These are phyloP conservation scores for Botrytis aclada DNA, from an alignment of 2,329 filamentous ascomycete genomes.

Conservation along the genomic window DNA sequence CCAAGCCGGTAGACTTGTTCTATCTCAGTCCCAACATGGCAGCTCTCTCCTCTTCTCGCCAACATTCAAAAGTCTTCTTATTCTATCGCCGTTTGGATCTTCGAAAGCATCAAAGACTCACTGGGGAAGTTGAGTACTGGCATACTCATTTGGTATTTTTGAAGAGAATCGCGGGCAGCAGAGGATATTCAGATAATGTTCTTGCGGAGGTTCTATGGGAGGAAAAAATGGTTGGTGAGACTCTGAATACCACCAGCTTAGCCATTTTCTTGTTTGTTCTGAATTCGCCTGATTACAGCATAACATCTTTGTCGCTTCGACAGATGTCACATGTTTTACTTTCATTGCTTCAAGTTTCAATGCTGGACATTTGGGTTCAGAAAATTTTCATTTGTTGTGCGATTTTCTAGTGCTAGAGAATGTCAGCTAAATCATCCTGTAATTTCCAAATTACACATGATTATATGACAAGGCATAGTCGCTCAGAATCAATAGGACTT, in stretches of 20 bases:
- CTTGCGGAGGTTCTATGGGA: too few relatives aligned
- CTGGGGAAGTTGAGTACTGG: background rate
- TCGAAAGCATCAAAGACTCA: background rate
- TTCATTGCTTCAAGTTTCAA: background rate
- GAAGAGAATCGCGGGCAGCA: background rate
- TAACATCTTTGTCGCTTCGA: background rate
- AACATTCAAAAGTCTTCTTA: background rate
- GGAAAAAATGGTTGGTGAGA: background rate
- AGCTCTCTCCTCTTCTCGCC: background rate
- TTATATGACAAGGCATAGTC: background rate
- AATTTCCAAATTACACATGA: background rate
- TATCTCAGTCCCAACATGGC: background rate
- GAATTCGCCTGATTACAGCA: background rate
- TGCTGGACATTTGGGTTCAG: background rate
- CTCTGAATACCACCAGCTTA: background rate
- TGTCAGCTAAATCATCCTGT: background rate
- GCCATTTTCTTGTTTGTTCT: too few relatives aligned
- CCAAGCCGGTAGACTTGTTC: background rate
- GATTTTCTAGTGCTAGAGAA: background rate
- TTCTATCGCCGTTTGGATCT: background rate
- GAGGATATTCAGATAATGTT: background rate
- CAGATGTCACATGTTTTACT: background rate
- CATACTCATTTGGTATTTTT: background rate
- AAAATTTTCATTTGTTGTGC: background rate
- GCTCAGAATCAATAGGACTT: background rate